These are phyloP conservation scores for Aureobasidium sp. DNA, from an alignment of 2,329 filamentous ascomycete species.

Conservation along the genomic window DNA sequence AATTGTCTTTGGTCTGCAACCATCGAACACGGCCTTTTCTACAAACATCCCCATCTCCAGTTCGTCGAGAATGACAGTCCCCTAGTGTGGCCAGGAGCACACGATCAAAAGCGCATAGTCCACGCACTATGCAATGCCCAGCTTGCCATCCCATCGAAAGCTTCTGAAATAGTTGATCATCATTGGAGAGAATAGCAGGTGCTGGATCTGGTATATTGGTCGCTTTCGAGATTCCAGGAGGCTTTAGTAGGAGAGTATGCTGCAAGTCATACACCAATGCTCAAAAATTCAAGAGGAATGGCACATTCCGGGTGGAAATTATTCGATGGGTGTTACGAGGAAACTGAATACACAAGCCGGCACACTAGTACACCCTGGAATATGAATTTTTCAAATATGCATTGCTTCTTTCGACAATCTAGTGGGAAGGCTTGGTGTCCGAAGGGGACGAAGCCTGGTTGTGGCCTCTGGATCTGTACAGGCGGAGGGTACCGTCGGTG, in stretches of 20 bases:
- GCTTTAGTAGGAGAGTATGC: neutral
- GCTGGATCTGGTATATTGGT: neutral
- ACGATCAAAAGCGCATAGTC: neutral
- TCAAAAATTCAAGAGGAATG: neutral
- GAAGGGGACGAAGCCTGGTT: conserved; percentile 14
- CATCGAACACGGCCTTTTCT: too few species aligned
- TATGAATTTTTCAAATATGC: neutral
- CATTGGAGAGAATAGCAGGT: neutral
- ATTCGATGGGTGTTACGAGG: neutral
- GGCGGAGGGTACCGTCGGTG: conserved; percentile 83
- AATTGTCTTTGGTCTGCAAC: too few species aligned
- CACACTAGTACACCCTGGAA: neutral
- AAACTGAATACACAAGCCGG: neutral
- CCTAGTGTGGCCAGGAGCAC: too few species aligned
- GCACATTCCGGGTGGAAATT: neutral
- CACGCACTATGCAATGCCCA: neutral
- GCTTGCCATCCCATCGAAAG: neutral
- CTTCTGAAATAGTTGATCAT: neutral
- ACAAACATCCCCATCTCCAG: neutral
- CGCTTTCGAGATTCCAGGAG: neutral
- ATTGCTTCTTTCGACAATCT: conserved; percentile 6
- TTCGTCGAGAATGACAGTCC: neutral
- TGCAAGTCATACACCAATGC: neutral
- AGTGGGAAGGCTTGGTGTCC: conserved; percentile 13
- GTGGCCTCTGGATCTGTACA: conserved; percentile 15